These are phyloP conservation scores for Rhexocercosporidium sp. DNA, from an alignment of 2,329 filamentous ascomycete genomes.

Conservation along the genomic window DNA sequence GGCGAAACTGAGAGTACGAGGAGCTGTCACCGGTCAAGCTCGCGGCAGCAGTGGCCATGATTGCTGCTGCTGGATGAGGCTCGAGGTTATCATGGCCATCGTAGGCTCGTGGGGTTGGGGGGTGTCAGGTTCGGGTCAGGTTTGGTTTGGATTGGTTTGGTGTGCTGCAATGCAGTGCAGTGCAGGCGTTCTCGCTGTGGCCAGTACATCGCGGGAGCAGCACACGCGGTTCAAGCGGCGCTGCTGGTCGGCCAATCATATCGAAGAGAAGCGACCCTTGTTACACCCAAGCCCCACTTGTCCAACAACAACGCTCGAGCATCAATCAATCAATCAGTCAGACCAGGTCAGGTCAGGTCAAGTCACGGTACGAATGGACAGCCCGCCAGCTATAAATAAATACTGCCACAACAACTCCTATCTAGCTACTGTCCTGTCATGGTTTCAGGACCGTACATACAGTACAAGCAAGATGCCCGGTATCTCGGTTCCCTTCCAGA, in stretches of 20 bases:
- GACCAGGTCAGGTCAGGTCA: not conserved
- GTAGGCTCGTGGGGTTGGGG: slow-evolving; percentile 26
- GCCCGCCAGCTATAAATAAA: not conserved
- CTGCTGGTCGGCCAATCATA: not conserved
- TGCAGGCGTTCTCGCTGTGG: slow-evolving; percentile 3
- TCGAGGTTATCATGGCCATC: slow-evolving; percentile 36
- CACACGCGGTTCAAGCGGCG: not conserved
- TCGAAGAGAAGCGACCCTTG: no score
- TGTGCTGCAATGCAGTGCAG: not conserved
- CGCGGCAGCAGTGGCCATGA: slow-evolving; percentile 39
- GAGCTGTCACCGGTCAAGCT: slow-evolving; percentile 29
- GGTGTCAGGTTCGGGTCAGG: not conserved
- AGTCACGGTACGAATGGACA: not conserved
- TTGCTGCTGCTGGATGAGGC: slow-evolving; percentile 18
- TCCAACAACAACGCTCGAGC: not conserved
- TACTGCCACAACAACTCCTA: not conserved
- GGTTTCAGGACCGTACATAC: no score
- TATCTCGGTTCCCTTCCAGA: no score
- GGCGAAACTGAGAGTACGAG: slow-evolving; percentile 35
- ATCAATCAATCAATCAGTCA: not conserved
- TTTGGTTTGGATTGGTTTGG: not conserved
- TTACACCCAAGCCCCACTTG: not conserved
- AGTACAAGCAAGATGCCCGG: no score
- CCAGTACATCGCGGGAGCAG: slow-evolving; percentile 1
- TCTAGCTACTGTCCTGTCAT: no score